Evolutionary conservation across 495 filamentous ascomycete species (phyloP).

Genomic region (Penicillium cosmopolitanum): DNA sequence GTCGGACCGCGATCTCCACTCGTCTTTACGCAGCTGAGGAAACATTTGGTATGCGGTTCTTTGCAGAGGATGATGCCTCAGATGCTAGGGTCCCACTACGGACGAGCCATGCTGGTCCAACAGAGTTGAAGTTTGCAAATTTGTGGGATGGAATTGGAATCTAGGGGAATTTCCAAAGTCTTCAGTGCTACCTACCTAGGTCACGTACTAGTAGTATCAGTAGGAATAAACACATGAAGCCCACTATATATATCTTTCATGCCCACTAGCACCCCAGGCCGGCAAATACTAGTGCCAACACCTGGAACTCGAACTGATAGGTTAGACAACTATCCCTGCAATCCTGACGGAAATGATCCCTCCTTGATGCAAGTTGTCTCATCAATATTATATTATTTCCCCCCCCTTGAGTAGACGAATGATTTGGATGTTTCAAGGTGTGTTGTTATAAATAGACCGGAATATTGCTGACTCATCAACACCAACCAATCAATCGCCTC

Average conservation of each 20-base stretch:
- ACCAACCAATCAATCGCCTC: not conserved
- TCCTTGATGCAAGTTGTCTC: too few species aligned
- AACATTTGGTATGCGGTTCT: constrained; percentile 14
- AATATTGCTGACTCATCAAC: not conserved
- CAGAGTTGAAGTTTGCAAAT: constrained; percentile 9
- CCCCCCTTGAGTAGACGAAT: not conserved
- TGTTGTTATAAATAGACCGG: constrained; percentile 1
- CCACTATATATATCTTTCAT: too few species aligned
- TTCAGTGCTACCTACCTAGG: too few species aligned
- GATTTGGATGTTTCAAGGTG: not conserved
- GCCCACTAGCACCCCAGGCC: too few species aligned
- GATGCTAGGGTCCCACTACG: not conserved
- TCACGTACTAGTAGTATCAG: too few species aligned
- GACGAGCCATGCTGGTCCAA: constrained; percentile 2
- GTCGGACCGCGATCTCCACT: constrained; percentile 16
- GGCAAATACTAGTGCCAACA: too few species aligned
- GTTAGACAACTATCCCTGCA: too few species aligned
- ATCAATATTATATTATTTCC: not conserved
- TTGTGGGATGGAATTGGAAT: constrained; percentile 9
- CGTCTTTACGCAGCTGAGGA: constrained; percentile 14
- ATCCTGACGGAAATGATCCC: not conserved
- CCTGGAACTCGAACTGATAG: too few species aligned
- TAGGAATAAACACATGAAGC: too few species aligned
- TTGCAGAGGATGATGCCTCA: not conserved
- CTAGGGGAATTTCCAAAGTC: not conserved